Conservation (phyloP, 352 stramenopile genomes). For the Globisporangium yorkense region DNA sequence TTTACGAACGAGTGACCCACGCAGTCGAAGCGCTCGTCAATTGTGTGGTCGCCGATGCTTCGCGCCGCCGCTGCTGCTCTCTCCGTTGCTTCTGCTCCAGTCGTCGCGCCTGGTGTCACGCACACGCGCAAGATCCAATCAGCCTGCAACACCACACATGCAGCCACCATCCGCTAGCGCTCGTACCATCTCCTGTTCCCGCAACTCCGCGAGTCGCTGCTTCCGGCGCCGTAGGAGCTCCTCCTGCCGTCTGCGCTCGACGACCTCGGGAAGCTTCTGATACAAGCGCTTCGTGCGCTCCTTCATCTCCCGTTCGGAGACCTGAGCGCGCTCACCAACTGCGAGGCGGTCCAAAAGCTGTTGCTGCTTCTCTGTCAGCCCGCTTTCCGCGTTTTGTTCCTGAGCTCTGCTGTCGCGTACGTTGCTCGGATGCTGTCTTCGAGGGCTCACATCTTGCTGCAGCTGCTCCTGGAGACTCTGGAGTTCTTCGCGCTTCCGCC, state of each 20-base stretch:
- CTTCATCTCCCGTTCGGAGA: conserved; percentile 64
- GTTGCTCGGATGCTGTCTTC: neutral
- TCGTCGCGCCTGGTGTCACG: conserved; percentile 29
- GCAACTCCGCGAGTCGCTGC: conserved; percentile 56
- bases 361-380: neutral
- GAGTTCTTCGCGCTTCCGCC: conserved; percentile 22
- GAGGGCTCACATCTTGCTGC: neutral
- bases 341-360: conserved; percentile 41
- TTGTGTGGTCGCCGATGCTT: neutral
- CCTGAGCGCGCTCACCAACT: conserved; percentile 39
- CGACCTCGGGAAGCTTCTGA: conserved; percentile 62
- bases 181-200: conserved; percentile 63
- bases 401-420: neutral
- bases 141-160: neutral
- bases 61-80: conserved; percentile 22
- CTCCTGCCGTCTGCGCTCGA: conserved; percentile 67
- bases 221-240: conserved; percentile 60
- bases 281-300: conserved; percentile 58
- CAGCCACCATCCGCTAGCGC: neutral
- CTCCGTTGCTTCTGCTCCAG: conserved; percentile 46
- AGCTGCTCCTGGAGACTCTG: conserved; percentile 5
- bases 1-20: neutral
- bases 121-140: conserved; percentile 1
- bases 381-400: neutral
- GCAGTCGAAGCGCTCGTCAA: neutral